Percentiles rank a stretch among this genome's conserved stretches.
These are phyloP conservation scores for Penicillium steckii DNA, from an alignment of 495 filamentous ascomycete genomes.

Conservation along the genomic window DNA sequence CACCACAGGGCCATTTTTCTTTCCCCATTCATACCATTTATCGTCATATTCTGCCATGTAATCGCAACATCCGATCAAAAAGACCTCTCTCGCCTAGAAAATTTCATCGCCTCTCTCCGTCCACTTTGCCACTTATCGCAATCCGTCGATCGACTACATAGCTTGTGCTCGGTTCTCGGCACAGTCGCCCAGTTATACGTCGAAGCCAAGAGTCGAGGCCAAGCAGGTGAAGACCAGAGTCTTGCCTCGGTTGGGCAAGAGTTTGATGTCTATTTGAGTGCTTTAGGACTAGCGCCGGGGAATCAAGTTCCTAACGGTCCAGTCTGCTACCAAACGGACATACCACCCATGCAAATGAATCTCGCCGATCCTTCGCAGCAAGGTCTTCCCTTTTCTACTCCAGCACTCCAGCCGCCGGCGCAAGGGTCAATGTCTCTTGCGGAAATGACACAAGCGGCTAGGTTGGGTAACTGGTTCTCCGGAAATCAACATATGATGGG, in stretches of 20 bases:
- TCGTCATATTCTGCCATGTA: slow-evolving; percentile 68
- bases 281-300: slow-evolving; percentile 58
- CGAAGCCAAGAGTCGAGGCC: slow-evolving; percentile 53
- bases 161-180: slow-evolving; percentile 59
- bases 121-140: slow-evolving; percentile 51
- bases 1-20: slow-evolving; percentile 57
- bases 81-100: slow-evolving; percentile 52
- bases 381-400: slow-evolving; percentile 7
- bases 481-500: slow-evolving; percentile 65
- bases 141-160: slow-evolving; percentile 57
- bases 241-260: slow-evolving; percentile 54
- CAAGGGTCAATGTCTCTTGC: slow-evolving; percentile 11
- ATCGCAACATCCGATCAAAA: slow-evolving; percentile 45
- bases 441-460: slow-evolving; percentile 37
- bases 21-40: slow-evolving; percentile 67
- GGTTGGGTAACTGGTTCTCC: slow-evolving; percentile 67
- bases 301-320: slow-evolving; percentile 6
- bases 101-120: slow-evolving; percentile 57
- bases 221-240: slow-evolving; percentile 37
- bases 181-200: slow-evolving; percentile 62
- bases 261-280: slow-evolving; percentile 64
- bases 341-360: slow-evolving; percentile 3
- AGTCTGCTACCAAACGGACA: slow-evolving; percentile 11
- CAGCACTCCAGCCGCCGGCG: slow-evolving; percentile 7
- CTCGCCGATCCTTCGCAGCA: slow-evolving; percentile 13